Evolutionary conservation across 352 stramenopile genomes (phyloP).

Genomic region (Thraustotheca clavata): DNA sequence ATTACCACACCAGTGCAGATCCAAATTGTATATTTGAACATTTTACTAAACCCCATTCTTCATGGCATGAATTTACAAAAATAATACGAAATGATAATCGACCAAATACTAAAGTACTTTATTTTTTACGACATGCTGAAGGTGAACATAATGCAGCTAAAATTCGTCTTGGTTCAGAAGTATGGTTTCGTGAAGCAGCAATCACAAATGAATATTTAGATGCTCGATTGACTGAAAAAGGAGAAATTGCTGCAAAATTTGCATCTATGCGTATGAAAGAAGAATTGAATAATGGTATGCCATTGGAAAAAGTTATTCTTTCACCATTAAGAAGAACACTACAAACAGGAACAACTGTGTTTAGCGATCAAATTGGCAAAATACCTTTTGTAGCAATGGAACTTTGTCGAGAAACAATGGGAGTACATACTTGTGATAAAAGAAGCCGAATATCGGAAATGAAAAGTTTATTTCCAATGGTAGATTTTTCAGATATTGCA

Average conservation of each 20-base stretch:
- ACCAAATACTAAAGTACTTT: constrained; percentile 52
- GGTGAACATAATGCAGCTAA: constrained; percentile 65
- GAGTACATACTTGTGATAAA: constrained; percentile 63
- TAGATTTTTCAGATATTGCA: constrained; percentile 50
- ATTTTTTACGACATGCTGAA: constrained; percentile 69
- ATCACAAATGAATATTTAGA: constrained; percentile 53
- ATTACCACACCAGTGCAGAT: constrained; percentile 7
- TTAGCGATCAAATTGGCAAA: constrained; percentile 28
- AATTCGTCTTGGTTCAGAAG: constrained; percentile 34
- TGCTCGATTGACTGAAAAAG: constrained; percentile 48
- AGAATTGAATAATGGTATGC: constrained; percentile 47
- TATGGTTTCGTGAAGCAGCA: constrained; percentile 54
- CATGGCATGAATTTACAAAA: background rate
- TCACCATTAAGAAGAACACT: constrained; percentile 61
- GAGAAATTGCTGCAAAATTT: constrained; percentile 33
- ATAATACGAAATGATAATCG: background rate
- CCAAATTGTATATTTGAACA: constrained; percentile 13
- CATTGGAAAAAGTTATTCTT: constrained; percentile 54
- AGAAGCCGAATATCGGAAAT: constrained; percentile 36
- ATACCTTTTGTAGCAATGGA: constrained; percentile 52
- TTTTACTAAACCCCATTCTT: background rate
- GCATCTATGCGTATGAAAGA: constrained; percentile 17
- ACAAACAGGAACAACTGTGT: constrained; percentile 60
- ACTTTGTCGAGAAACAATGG: constrained; percentile 49
- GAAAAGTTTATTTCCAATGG: constrained; percentile 38